Evolutionary conservation across 2,329 filamentous ascomycete genomes (phyloP), one percentile per base, ranked within the genome.

Genomic region (Cladosporium sp.): DNA sequence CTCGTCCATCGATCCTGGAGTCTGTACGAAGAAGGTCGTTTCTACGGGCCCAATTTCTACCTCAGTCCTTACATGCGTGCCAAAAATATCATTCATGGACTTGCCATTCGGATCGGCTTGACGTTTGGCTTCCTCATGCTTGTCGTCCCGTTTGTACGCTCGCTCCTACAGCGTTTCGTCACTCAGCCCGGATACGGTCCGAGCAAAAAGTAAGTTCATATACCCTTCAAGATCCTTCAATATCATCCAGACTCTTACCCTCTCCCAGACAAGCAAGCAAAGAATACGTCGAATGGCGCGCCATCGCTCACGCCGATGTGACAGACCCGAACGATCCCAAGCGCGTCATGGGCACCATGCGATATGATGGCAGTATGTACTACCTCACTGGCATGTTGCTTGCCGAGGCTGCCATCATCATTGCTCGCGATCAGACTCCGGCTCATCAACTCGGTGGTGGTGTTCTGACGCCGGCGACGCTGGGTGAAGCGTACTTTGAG

Each of bases 401-500:
- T 12, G 76, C 78, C 2, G 76, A 88, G 59, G 85, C 78, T 11
- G 86, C 85, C 3, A 69, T 78, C 33, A 81, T 82, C 0, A 71
- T 91, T 27, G 69, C 89, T 13, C 74, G 84, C 51, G 75, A 66
- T 16, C 64, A 82, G 12, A 69, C 80, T 2, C 61, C 69, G 32
- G 75, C 74, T 8, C 71, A 75, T 41, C 67, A 75, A 30, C 69
- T 88, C 11, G 74, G 73, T 1, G 86, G 86, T 15, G 86, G 86
- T 2, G 70, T 88, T 19, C 79, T 86, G 54, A 91, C 87, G 1
- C 82, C 86, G 0, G 84, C 86, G 0, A 85, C 79, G 48, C 69
- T 91, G 2, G 86, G 86, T 1, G 80, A 84, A 57, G 70, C 74
- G 8, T 85, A 80, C 60, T 71, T 89, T 52, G 79, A 88, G 60